Conservation (phyloP, 805 yeast species). For the Zygosaccharomyces pseudorouxii region DNA sequence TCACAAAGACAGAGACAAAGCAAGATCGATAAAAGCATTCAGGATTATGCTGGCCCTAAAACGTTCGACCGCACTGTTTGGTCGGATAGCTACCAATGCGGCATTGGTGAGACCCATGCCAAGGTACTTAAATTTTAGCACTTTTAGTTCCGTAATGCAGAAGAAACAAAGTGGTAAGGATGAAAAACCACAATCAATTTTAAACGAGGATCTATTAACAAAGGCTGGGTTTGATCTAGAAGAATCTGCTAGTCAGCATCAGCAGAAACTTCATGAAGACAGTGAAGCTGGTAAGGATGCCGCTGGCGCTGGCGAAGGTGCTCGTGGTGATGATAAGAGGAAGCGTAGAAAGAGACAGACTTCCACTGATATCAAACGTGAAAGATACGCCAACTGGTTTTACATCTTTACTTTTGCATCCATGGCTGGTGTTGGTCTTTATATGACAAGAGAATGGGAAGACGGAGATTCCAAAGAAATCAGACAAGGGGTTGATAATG, state of each 20-base stretch:
- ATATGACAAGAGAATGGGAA: conserved; percentile 83
- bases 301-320: conserved; percentile 12
- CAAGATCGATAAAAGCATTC: background rate
- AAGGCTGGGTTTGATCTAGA: conserved; percentile 77
- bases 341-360: conserved; percentile 57
- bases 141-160: conserved; percentile 6
- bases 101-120: conserved; percentile 1
- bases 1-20: background rate
- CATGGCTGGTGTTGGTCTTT: conserved; percentile 53
- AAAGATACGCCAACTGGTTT: conserved; percentile 70
- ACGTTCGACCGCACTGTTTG: conserved; percentile 3
- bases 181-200: conserved; percentile 45
- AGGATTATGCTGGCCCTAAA: conserved; percentile 2
- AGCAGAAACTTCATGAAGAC: conserved; percentile 13
- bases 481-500: conserved; percentile 53
- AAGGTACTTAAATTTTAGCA: background rate
- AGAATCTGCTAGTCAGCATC: conserved; percentile 23
- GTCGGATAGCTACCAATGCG: background rate
- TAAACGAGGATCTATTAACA: conserved; percentile 76
- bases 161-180: conserved; percentile 11
- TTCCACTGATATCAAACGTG: conserved; percentile 76
- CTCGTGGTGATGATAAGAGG: conserved; percentile 19
- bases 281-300: conserved; percentile 18
- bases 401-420: conserved; percentile 51
- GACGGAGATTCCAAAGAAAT: conserved; percentile 62